phyloP scores from a whole-genome alignment of 495 filamentous ascomycete species.

The Tuber aestivum region DNA sequence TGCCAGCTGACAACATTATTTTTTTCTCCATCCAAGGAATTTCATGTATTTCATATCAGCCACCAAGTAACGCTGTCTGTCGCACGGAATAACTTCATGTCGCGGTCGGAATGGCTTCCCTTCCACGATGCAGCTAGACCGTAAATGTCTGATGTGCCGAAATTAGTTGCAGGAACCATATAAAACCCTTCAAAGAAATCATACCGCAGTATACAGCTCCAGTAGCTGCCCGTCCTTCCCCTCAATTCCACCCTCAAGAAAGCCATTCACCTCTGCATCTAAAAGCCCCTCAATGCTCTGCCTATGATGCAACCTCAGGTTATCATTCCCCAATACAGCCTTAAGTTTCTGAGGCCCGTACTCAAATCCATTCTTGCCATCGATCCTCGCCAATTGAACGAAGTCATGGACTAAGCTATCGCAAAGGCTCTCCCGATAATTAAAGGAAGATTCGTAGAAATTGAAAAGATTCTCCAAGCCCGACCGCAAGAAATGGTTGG shows the following conservation, averaged over 20 bases:
- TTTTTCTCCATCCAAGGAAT: not conserved
- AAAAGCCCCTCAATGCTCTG: slow-evolving; percentile 30
- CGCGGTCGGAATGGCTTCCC: slow-evolving; percentile 10
- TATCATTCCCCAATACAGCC: slow-evolving; percentile 23
- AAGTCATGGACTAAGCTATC: slow-evolving; percentile 35
- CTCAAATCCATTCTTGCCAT: slow-evolving; percentile 33
- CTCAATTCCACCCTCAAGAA: slow-evolving; percentile 29
- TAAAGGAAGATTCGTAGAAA: slow-evolving; percentile 34
- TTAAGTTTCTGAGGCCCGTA: slow-evolving; percentile 29
- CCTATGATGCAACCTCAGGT: slow-evolving; percentile 28
- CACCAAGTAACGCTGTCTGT: slow-evolving; percentile 3
- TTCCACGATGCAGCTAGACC: slow-evolving; percentile 5
- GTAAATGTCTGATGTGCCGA: slow-evolving; percentile 6
- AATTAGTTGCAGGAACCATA: not conserved
- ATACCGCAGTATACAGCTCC: slow-evolving; percentile 28
- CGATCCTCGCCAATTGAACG: slow-evolving; percentile 25
- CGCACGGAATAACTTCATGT: not conserved
- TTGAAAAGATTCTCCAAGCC: slow-evolving; percentile 36
- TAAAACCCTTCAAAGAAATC: not conserved
- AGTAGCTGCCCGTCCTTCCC: slow-evolving; percentile 22
- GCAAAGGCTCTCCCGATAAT: slow-evolving; percentile 27
- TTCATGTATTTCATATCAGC: slow-evolving; percentile 1
- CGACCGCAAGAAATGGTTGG: slow-evolving; percentile 28
- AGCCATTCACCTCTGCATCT: slow-evolving; percentile 18
- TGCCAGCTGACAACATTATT: slow-evolving; percentile 8